Evolutionary conservation across 2,329 filamentous ascomycete genomes (phyloP).

Genomic region (Aspergillus sergii): DNA sequence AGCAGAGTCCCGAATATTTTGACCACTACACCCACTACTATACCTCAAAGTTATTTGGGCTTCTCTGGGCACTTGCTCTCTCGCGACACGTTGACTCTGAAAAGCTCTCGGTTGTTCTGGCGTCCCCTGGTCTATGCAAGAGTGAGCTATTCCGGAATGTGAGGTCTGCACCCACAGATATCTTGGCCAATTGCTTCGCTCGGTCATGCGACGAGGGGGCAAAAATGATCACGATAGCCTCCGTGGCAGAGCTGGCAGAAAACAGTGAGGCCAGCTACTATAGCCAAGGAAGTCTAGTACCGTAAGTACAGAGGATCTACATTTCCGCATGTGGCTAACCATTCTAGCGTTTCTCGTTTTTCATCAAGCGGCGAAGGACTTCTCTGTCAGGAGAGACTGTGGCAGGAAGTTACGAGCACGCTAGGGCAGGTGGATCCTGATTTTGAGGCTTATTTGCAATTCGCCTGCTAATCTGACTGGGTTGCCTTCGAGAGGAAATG

Average conservation of each 20-base stretch:
- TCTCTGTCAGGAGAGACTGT: neutral
- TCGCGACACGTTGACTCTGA: too few species aligned
- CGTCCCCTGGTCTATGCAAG: too few species aligned
- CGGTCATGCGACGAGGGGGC: too few species aligned
- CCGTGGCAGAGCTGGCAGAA: too few species aligned
- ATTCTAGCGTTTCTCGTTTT: neutral
- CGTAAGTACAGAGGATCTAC: neutral
- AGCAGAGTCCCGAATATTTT: neutral
- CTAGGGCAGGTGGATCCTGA: neutral
- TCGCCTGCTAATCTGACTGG: neutral
- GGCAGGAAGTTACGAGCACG: neutral
- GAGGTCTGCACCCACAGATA: too few species aligned
- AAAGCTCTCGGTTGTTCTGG: too few species aligned
- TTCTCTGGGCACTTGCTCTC: too few species aligned
- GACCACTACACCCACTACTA: too few species aligned
- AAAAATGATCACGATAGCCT: too few species aligned
- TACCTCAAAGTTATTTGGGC: too few species aligned
- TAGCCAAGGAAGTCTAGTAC: neutral
- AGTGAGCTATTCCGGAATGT: too few species aligned
- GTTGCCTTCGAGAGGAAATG: neutral
- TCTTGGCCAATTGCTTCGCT: too few species aligned
- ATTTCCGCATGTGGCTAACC: neutral
- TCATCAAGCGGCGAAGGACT: neutral
- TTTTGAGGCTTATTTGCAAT: neutral
- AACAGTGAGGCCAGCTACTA: neutral